Evolutionary conservation across 169 alveolate species (phyloP), one percentile per base, ranked within the genome.

Genomic region (Babesia microti): DNA sequence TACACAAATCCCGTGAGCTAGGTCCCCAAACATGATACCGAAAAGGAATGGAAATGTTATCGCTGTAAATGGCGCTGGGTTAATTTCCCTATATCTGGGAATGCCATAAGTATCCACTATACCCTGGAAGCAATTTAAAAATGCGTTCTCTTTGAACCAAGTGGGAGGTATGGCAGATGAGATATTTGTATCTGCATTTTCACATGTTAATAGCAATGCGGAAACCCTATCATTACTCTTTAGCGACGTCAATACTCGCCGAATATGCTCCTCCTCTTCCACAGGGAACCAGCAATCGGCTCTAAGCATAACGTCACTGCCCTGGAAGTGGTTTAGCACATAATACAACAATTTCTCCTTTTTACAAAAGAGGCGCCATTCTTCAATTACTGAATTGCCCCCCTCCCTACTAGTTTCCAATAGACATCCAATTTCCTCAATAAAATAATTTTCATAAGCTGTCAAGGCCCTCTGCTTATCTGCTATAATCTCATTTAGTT

Each of bases 1-100:
- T 22, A 92, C 59, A 26, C 91, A 47, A 19, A 85, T 61, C 4
- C 99, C 99, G 72, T 96, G 99, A 3, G 98, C 99, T 12, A 96
- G 85, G 71, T 96, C 99, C 0, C 99, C 99, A 61, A 92, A 97
- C 99, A 97, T 97, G 23, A 97, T 89, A 6, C 99, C 99, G 75
- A 95, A 97, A 49, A 95, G 72, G 82, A 97, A 97, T 9, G 99
- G 99, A 74, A 97, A 95, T 2, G 99, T 89, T 32, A 95, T 89
- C 15, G 87, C 75, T n/a, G 98, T 90, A 46, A 94, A 88, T 17
- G 93, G 81, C 30, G 97, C 97, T 1, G 99, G 99, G 58, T 94
- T 95, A 6, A 91, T 92, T 66, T 94, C 99, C 63, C 92, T 90
- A 59, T 95, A 95, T 46, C 94, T 85, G 12, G 99, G 99, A 6